These are phyloP conservation scores for Pseudozyma pruni DNA, from an alignment of 1,284 basidiomycete species.

Conservation along the genomic window DNA sequence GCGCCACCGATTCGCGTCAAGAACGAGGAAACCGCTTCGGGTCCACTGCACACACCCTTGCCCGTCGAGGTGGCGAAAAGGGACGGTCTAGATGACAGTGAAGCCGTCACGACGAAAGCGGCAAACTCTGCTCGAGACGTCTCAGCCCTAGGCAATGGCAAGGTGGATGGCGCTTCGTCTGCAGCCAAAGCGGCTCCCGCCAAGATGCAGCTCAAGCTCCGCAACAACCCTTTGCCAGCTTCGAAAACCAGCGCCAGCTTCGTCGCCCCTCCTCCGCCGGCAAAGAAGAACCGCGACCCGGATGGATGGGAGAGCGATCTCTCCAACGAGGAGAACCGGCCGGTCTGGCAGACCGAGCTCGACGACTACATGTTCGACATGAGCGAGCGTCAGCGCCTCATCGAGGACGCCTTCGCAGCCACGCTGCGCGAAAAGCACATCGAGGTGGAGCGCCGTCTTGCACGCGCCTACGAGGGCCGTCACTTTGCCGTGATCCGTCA, in stretches of 20 bases:
- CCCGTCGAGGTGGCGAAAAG: neutral
- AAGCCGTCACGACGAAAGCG: neutral
- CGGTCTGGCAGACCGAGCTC: constrained; percentile 56
- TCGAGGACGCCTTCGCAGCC: constrained; percentile 50
- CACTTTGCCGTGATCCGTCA: constrained; percentile 52
- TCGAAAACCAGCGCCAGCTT: constrained; percentile 42
- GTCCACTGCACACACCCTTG: constrained; percentile 5
- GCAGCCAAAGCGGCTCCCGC: constrained; percentile 14
- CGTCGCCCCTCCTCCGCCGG: constrained; percentile 45
- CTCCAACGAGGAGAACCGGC: constrained; percentile 58
- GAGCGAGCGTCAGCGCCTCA: constrained; percentile 38
- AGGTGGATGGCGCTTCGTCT: constrained; percentile 2
- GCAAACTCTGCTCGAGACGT: constrained; percentile 1
- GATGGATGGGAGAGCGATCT: constrained; percentile 65
- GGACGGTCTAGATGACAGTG: neutral
- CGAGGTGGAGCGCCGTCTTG: constrained; percentile 50
- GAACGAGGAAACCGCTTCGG: constrained; percentile 16
- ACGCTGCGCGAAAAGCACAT: constrained; percentile 38
- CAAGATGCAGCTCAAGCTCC: constrained; percentile 46
- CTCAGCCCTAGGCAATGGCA: constrained; percentile 4
- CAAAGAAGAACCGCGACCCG: constrained; percentile 45
- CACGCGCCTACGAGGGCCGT: constrained; percentile 53
- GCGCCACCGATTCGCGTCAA: constrained; percentile 23
- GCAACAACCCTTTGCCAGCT: constrained; percentile 51
- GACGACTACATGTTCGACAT: constrained; percentile 53